These are phyloP conservation scores for Theileria annulata DNA, from an alignment of 169 alveolate species.

Conservation along the genomic window DNA sequence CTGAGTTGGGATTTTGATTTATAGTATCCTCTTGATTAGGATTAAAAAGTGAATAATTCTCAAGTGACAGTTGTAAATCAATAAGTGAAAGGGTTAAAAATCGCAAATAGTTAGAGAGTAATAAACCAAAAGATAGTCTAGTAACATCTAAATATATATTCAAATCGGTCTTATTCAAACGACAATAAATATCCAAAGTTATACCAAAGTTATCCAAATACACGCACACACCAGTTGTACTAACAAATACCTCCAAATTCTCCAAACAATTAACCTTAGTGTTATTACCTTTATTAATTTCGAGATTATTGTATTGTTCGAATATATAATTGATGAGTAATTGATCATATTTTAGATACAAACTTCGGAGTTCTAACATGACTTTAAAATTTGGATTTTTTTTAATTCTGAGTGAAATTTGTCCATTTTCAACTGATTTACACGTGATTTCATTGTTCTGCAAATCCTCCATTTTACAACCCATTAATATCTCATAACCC, in stretches of 20 bases:
- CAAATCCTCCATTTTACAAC: conserved; percentile 4
- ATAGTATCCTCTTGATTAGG: background rate
- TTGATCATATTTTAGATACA: background rate
- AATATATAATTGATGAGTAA: background rate
- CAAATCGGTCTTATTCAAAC: background rate
- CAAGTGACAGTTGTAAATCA: background rate
- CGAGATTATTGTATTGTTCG: background rate
- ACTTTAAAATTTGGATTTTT: background rate
- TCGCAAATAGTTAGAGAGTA: background rate
- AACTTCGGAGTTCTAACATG: background rate
- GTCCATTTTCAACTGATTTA: background rate
- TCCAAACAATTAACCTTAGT: too few relatives aligned
- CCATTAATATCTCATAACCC: background rate
- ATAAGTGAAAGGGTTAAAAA: conserved; percentile 13
- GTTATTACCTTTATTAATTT: too few relatives aligned
- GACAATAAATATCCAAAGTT: conserved; percentile 1
- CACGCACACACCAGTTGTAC: background rate
- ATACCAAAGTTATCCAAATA: conserved; percentile 9
- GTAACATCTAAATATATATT: background rate
- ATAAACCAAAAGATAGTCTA: background rate
- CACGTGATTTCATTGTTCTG: background rate
- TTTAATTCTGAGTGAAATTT: background rate
- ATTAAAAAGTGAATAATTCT: background rate
- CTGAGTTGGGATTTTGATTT: background rate
- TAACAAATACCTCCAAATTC: background rate